phyloP scores from a whole-genome alignment of 176 grass and related monocot species.

The Tillandsia fasciculata region DNA sequence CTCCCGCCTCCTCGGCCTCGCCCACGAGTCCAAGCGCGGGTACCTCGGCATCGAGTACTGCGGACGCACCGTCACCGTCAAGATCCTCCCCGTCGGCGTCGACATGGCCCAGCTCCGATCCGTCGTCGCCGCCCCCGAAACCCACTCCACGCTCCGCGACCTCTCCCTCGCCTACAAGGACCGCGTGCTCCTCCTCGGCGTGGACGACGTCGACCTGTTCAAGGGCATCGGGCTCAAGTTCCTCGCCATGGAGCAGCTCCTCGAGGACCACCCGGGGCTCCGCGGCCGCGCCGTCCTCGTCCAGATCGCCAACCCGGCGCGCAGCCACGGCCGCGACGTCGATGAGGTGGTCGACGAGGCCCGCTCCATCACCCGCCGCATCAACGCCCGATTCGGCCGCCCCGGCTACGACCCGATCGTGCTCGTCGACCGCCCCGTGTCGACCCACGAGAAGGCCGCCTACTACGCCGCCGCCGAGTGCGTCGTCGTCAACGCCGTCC shows the following conservation, averaged over 20 bases:
- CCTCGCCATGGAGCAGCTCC: slow-evolving; percentile 74
- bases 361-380: slow-evolving; percentile 47
- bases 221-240: slow-evolving; percentile 97
- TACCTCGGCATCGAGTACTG: slow-evolving; percentile 97
- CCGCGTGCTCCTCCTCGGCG: slow-evolving; percentile 59
- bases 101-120: slow-evolving; percentile 77
- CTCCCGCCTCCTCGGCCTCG: slow-evolving; percentile 62
- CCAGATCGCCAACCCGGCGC: slow-evolving; percentile 79
- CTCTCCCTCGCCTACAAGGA: slow-evolving; percentile 46
- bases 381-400: slow-evolving; percentile 54
- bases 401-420: slow-evolving; percentile 71
- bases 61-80: slow-evolving; percentile 81
- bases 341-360: slow-evolving; percentile 76
- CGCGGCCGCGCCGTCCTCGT: slow-evolving; percentile 55
- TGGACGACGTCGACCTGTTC: slow-evolving; percentile 89
- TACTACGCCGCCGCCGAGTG: slow-evolving; percentile 78
- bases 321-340: slow-evolving; percentile 80
- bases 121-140: slow-evolving; percentile 59
- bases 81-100: slow-evolving; percentile 87
- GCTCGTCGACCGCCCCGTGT: slow-evolving; percentile 41
- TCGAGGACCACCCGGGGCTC: slow-evolving; percentile 52
- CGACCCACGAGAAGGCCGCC: slow-evolving; percentile 56
- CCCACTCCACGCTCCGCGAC: slow-evolving; percentile 26
- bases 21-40: slow-evolving; percentile 83
- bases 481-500: slow-evolving; percentile 71